A percentile compares a stretch with the other conserved stretches of the same genome.
These are phyloP conservation scores for Thelephora ganbajun DNA, from an alignment of 768 basidiomycete species.

Conservation along the genomic window DNA sequence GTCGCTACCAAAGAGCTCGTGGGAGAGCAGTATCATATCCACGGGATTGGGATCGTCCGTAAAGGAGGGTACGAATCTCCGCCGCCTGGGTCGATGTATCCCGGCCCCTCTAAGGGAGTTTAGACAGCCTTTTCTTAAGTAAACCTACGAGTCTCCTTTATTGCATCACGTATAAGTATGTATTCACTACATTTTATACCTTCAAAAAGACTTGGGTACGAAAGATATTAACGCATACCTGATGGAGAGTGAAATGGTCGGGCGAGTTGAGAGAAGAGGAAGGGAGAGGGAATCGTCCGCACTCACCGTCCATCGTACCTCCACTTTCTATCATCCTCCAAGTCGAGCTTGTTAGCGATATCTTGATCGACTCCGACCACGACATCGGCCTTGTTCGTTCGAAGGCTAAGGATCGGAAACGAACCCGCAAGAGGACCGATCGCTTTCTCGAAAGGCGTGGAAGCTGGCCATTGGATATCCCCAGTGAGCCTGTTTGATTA, in stretches of 20 bases:
- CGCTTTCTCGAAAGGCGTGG: slow-evolving; percentile 59
- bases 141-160: no score
- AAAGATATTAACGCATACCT: no score
- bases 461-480: slow-evolving; percentile 78
- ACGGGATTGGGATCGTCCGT: slow-evolving; percentile 34
- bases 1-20: slow-evolving; percentile 75
- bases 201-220: no score
- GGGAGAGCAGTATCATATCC: slow-evolving; percentile 79
- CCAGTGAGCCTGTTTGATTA: slow-evolving; percentile 59
- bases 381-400: slow-evolving; percentile 95
- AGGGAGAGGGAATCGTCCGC: neutral
- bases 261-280: neutral
- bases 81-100: no score
- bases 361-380: slow-evolving; percentile 68
- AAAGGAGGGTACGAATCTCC: neutral
- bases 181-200: no score
- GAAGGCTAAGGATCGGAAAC: slow-evolving; percentile 71
- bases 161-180: no score
- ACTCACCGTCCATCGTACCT: slow-evolving; percentile 66
- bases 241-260: no score
- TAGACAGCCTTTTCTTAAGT: no score
- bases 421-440: slow-evolving; percentile 68
- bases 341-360: slow-evolving; percentile 53
- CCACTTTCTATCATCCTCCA: slow-evolving; percentile 50
- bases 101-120: no score